These are phyloP conservation scores for Hericium erinaceus DNA, from an alignment of 768 basidiomycete genomes.

Conservation along the genomic window DNA sequence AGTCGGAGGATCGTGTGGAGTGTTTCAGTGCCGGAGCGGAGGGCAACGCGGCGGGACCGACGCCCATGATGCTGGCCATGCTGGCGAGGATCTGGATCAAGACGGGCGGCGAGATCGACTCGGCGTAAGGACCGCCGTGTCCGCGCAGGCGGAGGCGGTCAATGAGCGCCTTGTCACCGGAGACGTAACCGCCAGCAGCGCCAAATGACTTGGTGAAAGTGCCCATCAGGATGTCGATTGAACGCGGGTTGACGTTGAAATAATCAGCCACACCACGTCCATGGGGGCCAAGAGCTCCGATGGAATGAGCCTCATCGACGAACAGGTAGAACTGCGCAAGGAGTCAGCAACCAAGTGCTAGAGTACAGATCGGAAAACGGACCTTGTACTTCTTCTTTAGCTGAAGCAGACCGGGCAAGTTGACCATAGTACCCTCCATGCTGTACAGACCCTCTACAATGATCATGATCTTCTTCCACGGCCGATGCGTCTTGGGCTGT, in stretches of 20 bases:
- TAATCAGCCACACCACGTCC: constrained; percentile 96
- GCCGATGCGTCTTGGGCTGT: constrained; percentile 94
- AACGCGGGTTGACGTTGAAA: constrained; percentile 73
- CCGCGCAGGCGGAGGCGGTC: constrained; percentile 74
- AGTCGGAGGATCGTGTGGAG: constrained; percentile 24
- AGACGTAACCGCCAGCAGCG: constrained; percentile 90
- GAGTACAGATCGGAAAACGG: constrained; percentile 9
- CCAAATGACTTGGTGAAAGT: constrained; percentile 96
- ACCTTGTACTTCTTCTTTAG: constrained; percentile 96
- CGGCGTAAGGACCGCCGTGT: constrained; percentile 79
- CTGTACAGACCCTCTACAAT: constrained; percentile 95
- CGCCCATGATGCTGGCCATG: constrained; percentile 96
- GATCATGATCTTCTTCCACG: constrained; percentile 96
- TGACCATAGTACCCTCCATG: constrained; percentile 95
- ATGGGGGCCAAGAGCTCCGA: constrained; percentile 89
- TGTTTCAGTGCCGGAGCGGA: constrained; percentile 23
- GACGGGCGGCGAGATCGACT: constrained; percentile 85
- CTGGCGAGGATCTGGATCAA: constrained; percentile 84
- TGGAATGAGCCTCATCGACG: constrained; percentile 95
- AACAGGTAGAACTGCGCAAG: constrained; percentile 79
- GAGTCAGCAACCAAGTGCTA: background rate
- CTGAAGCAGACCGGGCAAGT: constrained; percentile 74
- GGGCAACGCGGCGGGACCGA: constrained; percentile 26
- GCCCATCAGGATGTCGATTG: constrained; percentile 93
- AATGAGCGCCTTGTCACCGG: constrained; percentile 74